Conservation (phyloP, 2,329 filamentous ascomycete species). For the Monilinia aucupariae region DNA sequence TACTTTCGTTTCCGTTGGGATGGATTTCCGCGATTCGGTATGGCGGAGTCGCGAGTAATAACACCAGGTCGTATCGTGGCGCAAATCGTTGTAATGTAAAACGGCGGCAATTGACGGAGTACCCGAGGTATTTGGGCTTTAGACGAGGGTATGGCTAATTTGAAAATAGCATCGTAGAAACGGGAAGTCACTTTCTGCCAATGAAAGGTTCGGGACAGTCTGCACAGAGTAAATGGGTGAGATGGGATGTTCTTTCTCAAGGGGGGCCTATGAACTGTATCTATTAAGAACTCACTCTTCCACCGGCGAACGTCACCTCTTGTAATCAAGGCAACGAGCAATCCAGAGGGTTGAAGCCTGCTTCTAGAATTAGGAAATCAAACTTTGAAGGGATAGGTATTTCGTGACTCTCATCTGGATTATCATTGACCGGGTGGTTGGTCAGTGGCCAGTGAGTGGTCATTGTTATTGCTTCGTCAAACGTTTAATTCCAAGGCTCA, state of each 20-base stretch:
- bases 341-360: conserved; percentile 8
- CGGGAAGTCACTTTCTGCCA: too few relatives aligned
- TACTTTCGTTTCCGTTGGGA: conserved; percentile 5
- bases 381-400: conserved; percentile 10
- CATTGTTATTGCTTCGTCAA: background rate
- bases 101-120: background rate
- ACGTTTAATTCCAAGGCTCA: conserved; percentile 10
- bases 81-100: background rate
- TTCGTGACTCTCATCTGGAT: conserved; percentile 1
- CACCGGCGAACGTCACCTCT: background rate
- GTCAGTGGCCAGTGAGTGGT: background rate
- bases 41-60: background rate
- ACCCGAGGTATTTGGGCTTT: background rate
- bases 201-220: too few relatives aligned
- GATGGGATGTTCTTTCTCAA: background rate
- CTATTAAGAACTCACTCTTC: background rate
- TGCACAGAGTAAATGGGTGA: too few relatives aligned
- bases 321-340: background rate
- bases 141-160: background rate
- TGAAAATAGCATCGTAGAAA: background rate
- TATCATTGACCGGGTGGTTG: conserved; percentile 3
- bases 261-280: background rate
- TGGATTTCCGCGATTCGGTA: background rate
- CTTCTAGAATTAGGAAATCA: conserved; percentile 5
- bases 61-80: conserved; percentile 4